Conservation (phyloP, 805 yeast species). For the Candida peoriensis region DNA sequence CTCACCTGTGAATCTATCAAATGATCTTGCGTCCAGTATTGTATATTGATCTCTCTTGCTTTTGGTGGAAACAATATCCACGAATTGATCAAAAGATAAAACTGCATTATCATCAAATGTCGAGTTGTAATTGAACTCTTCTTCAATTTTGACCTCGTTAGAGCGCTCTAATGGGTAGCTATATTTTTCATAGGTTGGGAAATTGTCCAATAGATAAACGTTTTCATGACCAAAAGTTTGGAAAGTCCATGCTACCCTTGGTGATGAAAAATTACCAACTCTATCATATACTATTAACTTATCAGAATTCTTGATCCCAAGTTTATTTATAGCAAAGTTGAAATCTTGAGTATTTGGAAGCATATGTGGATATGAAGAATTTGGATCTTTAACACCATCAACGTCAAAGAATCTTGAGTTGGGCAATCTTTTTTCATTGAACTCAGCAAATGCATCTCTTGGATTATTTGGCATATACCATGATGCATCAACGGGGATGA, state of each 20-base stretch:
- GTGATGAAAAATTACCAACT: slow-evolving; percentile 79
- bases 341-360: slow-evolving; percentile 61
- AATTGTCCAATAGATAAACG: slow-evolving; percentile 70
- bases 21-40: slow-evolving; percentile 78
- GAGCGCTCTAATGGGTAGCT: slow-evolving; percentile 41
- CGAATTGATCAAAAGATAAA: slow-evolving; percentile 61
- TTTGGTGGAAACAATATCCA: slow-evolving; percentile 48
- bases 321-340: slow-evolving; percentile 41
- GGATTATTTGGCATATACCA: slow-evolving; percentile 87
- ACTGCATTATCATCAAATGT: slow-evolving; percentile 47
- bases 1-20: slow-evolving; percentile 68
- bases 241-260: slow-evolving; percentile 91
- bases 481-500: slow-evolving; percentile 75
- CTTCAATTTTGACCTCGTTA: slow-evolving; percentile 29
- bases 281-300: slow-evolving; percentile 78
- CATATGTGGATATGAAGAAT: slow-evolving; percentile 84
- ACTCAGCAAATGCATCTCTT: slow-evolving; percentile 55
- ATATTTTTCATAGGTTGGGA: slow-evolving; percentile 40
- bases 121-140: no score
- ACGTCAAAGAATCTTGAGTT: slow-evolving; percentile 74
- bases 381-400: slow-evolving; percentile 56
- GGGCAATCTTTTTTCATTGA: slow-evolving; percentile 52
- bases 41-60: slow-evolving; percentile 41
- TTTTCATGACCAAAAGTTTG: slow-evolving; percentile 70
- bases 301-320: slow-evolving; percentile 57